Evolutionary conservation across 306 rosid genomes (phyloP), one percentile per base, ranked within the genome.

Genomic region (Cucurbita pepo): DNA sequence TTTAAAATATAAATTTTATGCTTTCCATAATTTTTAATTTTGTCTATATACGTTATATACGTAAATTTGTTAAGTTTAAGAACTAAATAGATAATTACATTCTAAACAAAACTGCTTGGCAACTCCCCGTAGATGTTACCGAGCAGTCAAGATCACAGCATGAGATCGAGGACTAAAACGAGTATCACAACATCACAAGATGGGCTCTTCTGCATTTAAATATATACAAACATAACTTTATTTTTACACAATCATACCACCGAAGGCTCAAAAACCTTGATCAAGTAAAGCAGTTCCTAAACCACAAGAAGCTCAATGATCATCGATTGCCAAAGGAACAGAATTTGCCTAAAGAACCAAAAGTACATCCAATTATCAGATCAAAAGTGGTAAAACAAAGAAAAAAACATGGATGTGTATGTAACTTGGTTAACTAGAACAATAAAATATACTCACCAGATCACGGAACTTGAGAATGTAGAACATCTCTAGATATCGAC

Each of bases 401-500:
- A 34, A 36, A 12, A 30, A 0, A 60, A 14, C 10, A 40, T 5
- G 6, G 44, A 40, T 30, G 8, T 40, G 44, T 40, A 6, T 5
- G 44, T 40, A 40, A 40, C 44, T 40, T 40, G 44, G 44, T 40
- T 40, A 1, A 5, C 8, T 40, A 5, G 44, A 40, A 40, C 44
- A 40, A 30, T 30, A 30, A 30, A 30, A 30, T 30, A 30, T 34
- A 82, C 95, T 91, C 77, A 91, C 99, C 97, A 94, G 77, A 82
- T 79, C 86, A 21, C 99, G 99, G 77, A 89, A 94, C 86, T 94
- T 91, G 4, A 94, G 95, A 72, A 89, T 86, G 83, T 91, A 91
- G 86, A 94, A 91, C 99, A 94, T 91, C 86, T 94, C 99, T 2
- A 94, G 88, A 81, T 94, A 94, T 40, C 95, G 81, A 6, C 92